phyloP scores from a whole-genome alignment of 1,284 basidiomycete genomes.

The Bondarzewia mesenterica region DNA sequence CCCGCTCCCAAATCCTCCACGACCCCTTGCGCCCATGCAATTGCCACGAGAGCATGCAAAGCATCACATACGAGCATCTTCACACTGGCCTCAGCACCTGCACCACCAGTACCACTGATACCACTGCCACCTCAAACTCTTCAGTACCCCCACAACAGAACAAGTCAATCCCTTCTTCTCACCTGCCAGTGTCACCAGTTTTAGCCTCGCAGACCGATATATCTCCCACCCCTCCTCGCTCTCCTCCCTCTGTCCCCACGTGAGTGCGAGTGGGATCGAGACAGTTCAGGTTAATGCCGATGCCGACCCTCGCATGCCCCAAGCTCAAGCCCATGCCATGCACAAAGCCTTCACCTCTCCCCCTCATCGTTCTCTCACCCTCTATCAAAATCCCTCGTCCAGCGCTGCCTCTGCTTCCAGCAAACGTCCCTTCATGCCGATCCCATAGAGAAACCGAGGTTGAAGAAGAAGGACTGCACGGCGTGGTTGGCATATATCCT shows the following conservation, averaged over 20 bases:
- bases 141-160: conserved; percentile 26
- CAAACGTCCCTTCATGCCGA: conserved; percentile 57
- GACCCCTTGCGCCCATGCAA: too few relatives aligned
- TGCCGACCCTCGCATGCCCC: conserved; percentile 16
- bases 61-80: too few relatives aligned
- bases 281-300: conserved; percentile 22
- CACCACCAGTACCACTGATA: too few relatives aligned
- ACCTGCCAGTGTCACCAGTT: conserved; percentile 29
- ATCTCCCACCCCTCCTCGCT: neutral
- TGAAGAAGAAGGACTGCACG: conserved; percentile 53
- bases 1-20: too few relatives aligned
- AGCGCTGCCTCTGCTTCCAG: conserved; percentile 28
- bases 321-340: conserved; percentile 1
- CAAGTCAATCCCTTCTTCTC: conserved; percentile 45
- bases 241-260: conserved; percentile 3
- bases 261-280: conserved; percentile 4
- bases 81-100: too few relatives aligned
- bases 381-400: neutral
- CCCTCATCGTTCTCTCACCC: conserved; percentile 18
- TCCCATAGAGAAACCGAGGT: conserved; percentile 66
- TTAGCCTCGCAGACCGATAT: conserved; percentile 23
- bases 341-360: conserved; percentile 52
- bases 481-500: conserved; percentile 56
- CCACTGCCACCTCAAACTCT: conserved; percentile 17
- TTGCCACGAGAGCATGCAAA: too few relatives aligned